Evolutionary conservation across 148 eudicot genomes (phyloP), one percentile per base, ranked within the genome.

Genomic region (Cornus florida): DNA sequence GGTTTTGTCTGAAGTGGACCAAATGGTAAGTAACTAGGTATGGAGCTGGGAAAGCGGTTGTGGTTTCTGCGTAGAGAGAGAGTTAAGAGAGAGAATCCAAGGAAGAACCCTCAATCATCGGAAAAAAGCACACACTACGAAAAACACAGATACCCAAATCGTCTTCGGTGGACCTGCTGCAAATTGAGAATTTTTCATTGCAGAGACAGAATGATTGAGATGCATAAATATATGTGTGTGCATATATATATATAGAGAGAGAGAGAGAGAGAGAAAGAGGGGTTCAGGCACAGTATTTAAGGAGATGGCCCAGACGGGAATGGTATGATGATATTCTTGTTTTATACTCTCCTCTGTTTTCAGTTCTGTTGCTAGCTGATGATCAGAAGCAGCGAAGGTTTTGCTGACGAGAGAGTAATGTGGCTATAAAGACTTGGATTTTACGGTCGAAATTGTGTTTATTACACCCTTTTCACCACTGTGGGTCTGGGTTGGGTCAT

Each of bases 91-190:
- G 57, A 67, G 77, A 67, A 82, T 82, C 80, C 80, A 82, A 82
- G n/a, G 59, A 68, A 77, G 23, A 19, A 22, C 69, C 73, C 57
- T 68, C 65, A 62, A 14, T 73, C 38, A 72, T 72, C 71, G 72
- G 57, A 39, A 67, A 65, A 75, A 20, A 64, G 84, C 84, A 82
- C 84, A 68, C 84, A 77, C 53, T 82, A 75, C 81, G 43, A 82
- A 23, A 73, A 82, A 64, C 81, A 73, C 84, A 82, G 32, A 35
- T 72, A 72, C 80, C 84, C 71, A 77, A 81, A 71, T 75, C 59
- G 23, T 32, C 64, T 24, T 19, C 41, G 23, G 70, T 28, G 81
- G 69, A 22, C 74, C 20, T 38, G 10, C 5, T 53, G 75, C 70
- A 78, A 78, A 39, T 39, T 71, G 33, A 31, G 59, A 43, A 56